Conservation (phyloP, 2,329 filamentous ascomycete genomes). For the Bipolaris zeicola region DNA sequence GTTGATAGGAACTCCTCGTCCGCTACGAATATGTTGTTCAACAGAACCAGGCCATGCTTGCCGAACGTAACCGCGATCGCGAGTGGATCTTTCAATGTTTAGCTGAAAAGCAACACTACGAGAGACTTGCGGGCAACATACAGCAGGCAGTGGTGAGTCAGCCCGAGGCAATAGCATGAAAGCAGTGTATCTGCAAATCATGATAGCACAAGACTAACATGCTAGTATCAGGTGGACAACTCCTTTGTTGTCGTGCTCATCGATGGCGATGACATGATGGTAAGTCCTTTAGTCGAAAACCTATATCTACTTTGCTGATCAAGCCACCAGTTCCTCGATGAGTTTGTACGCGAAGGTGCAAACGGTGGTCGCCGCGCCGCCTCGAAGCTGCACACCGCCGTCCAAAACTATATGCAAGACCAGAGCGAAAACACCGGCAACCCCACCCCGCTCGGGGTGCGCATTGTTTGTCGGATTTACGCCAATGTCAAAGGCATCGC, state of each 20-base stretch:
- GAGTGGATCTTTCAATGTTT: conserved; percentile 28
- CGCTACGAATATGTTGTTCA: conserved; percentile 48
- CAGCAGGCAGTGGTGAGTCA: conserved; percentile 35
- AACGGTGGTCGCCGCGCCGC: conserved; percentile 60
- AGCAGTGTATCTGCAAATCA: not conserved
- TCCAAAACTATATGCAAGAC: conserved; percentile 53
- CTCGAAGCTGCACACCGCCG: conserved; percentile 52
- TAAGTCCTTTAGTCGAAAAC: conserved; percentile 9
- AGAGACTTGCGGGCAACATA: conserved; percentile 21
- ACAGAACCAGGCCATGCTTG: conserved; percentile 36
- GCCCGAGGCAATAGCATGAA: not conserved
- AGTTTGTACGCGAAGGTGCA: conserved; percentile 57
- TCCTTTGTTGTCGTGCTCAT: conserved; percentile 61
- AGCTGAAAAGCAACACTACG: conserved; percentile 28
- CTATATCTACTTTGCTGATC: conserved; percentile 11
- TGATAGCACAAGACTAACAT: conserved; percentile 1
- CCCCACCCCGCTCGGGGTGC: conserved; percentile 50
- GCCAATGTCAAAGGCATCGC: conserved; percentile 59
- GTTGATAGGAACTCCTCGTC: conserved; percentile 46
- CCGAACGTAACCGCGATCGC: conserved; percentile 33
- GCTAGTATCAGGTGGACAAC: conserved; percentile 40
- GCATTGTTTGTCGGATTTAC: conserved; percentile 60
- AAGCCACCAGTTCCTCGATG: conserved; percentile 52
- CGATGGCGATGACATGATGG: conserved; percentile 61
- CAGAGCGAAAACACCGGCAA: conserved; percentile 48